These are phyloP conservation scores for Porodaedalea pini DNA, from an alignment of 1,284 basidiomycete species.

Conservation along the genomic window DNA sequence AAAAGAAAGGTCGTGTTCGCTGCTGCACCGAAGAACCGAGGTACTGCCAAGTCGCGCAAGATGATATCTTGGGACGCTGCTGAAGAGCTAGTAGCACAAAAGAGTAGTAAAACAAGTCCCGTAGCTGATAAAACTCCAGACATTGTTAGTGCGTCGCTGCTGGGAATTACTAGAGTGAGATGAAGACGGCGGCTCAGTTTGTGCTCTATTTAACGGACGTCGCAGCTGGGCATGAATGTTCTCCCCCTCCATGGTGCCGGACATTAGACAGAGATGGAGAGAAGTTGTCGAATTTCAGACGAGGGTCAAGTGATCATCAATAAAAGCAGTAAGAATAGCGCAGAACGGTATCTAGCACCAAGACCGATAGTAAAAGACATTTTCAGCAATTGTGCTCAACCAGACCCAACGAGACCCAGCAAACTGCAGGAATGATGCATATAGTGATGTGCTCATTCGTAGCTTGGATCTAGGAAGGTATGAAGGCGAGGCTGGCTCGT, in stretches of 20 bases:
- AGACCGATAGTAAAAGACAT: no score
- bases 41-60: slow-evolving; percentile 12
- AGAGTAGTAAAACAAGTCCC: neutral
- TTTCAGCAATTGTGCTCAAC: no score
- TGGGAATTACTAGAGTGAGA: neutral
- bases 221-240: neutral
- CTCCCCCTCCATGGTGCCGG: neutral
- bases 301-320: neutral
- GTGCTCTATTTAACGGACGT: no score
- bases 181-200: no score
- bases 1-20: slow-evolving; percentile 19
- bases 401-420: no score
- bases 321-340: neutral
- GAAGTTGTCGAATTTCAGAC: neutral
- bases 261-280: neutral
- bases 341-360: no score
- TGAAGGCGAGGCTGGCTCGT: no score
- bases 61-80: slow-evolving; percentile 1
- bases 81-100: no score
- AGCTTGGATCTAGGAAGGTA: no score
- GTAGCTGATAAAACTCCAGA: neutral
- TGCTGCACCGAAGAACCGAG: slow-evolving; percentile 19
- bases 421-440: no score
- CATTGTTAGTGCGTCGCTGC: no score
- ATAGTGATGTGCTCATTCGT: no score